Conservation (phyloP, 2,329 filamentous ascomycete genomes). For the Microcyclospora tardicrescens region DNA sequence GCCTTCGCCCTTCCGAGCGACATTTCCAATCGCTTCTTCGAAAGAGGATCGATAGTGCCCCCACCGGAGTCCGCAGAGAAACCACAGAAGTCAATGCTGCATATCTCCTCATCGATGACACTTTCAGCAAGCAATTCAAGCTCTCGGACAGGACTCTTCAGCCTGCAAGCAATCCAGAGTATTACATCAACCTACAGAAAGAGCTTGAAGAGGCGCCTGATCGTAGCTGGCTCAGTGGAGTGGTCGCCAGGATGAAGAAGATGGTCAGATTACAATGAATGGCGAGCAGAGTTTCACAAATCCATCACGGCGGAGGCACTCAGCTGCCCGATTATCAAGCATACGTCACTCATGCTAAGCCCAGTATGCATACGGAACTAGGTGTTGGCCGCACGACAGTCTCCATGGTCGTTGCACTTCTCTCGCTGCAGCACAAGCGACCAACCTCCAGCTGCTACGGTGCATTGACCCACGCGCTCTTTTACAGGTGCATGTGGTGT, state of each 20-base stretch:
- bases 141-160: slow-evolving; percentile 33
- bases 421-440: too few species aligned
- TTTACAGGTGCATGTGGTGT: too few species aligned
- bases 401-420: too few species aligned
- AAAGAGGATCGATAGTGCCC: slow-evolving; percentile 25
- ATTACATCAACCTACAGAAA: slow-evolving; percentile 39
- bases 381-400: too few species aligned
- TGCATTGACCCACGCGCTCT: too few species aligned
- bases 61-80: slow-evolving; percentile 19
- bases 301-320: too few species aligned
- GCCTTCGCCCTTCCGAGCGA: slow-evolving; percentile 35
- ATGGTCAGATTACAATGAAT: slow-evolving; percentile 33
- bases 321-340: too few species aligned
- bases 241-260: slow-evolving; percentile 35
- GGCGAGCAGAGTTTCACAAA: not conserved
- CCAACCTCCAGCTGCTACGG: too few species aligned
- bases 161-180: slow-evolving; percentile 37
- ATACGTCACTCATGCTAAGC: too few species aligned
- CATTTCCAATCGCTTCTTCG: slow-evolving; percentile 33
- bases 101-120: slow-evolving; percentile 46
- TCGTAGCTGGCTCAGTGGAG: slow-evolving; percentile 32
- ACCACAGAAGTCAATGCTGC: slow-evolving; percentile 43
- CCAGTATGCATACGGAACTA: too few species aligned
- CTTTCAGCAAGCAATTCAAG: slow-evolving; percentile 41
- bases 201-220: slow-evolving; percentile 43